phyloP scores from a whole-genome alignment of 371 early-diverging fungal genomes.

The Zopfochytrium polystomum region DNA sequence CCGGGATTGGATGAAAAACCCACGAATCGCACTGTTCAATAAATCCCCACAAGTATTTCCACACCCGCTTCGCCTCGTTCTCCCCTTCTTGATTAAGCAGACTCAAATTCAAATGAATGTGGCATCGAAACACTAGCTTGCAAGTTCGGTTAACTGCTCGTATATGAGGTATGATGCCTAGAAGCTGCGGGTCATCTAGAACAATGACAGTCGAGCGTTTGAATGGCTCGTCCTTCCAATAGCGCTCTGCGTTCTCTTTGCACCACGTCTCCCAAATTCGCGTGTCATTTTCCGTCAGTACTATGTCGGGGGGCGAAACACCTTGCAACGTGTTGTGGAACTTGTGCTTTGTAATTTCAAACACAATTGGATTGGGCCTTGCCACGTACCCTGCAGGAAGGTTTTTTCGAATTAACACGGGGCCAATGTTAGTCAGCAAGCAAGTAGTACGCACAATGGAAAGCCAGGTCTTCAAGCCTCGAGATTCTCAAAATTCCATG shows the following conservation, averaged over 20 bases:
- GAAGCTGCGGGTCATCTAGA: conserved; percentile 84
- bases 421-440: too few species aligned
- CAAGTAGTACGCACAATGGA: conserved; percentile 52
- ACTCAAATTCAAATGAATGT: conserved; percentile 72
- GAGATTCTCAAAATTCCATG: conserved; percentile 75
- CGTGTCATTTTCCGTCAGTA: conserved; percentile 68
- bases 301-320: conserved; percentile 62
- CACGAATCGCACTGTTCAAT: conserved; percentile 72
- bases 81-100: conserved; percentile 58
- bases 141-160: conserved; percentile 61
- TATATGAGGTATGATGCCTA: conserved; percentile 73
- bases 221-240: conserved; percentile 75
- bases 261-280: conserved; percentile 70
- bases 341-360: conserved; percentile 76
- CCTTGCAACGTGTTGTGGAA: conserved; percentile 89
- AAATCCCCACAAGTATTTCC: conserved; percentile 68
- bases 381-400: conserved; percentile 44
- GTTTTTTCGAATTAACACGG: too few species aligned
- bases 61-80: conserved; percentile 35
- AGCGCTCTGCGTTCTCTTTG: conserved; percentile 67
- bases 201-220: conserved; percentile 70
- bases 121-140: conserved; percentile 79
- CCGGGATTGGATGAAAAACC: conserved; percentile 73
- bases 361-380: conserved; percentile 75
- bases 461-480: conserved; percentile 60